Base-by-base conservation (phyloP, 2,329 filamentous ascomycete species). In the Aspergillus tanneri region DNA sequence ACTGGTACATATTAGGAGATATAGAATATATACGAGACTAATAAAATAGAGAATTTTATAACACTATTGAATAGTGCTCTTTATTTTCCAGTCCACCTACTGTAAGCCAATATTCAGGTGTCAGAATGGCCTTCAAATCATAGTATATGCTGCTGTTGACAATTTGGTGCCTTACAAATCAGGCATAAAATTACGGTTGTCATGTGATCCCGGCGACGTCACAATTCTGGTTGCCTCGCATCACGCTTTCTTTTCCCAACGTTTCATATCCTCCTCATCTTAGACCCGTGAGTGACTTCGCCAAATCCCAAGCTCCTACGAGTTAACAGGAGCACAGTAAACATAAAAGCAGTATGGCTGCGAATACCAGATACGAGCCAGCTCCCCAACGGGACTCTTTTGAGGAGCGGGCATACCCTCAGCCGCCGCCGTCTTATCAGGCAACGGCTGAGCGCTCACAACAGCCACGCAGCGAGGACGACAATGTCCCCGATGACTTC, bases 401-500 rank as follows among this genome's bases (percentile, higher is more conserved):
- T 60, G 87, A 88, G 57, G 85, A 88, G 60, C 72, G 77, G 56
- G 68, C 68, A 58, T 92, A 86, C 75, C 79, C 84, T 48, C 85
- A 89, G 64, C 80, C 90, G 65, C 91, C 92, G 57, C 92, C 92
- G 16, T 88, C 88, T 52, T 96, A 96, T 76, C 79, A 82, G 67
- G 75, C 73, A 51, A 77, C 79, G 53, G 79, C 83, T 82, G 28
- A 76, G 81, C 32, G 81, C 88, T 48, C 86, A 79, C 42, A 61
- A 47, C 56, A 60, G 36, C 84, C 89, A 43, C 84, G 91, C 61
- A 81, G 79, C 67, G 91, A 91, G 71, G 84, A 91, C 66, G 92
- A 96, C 73, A 95, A 96, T 65, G 69, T 97, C 36, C 92, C 92
- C 1, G 92, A 97, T 75, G 92, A 97, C 72, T 97, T 97, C 83